Base-by-base conservation (phyloP, 805 yeast species). In the Candida glaebosa region DNA sequence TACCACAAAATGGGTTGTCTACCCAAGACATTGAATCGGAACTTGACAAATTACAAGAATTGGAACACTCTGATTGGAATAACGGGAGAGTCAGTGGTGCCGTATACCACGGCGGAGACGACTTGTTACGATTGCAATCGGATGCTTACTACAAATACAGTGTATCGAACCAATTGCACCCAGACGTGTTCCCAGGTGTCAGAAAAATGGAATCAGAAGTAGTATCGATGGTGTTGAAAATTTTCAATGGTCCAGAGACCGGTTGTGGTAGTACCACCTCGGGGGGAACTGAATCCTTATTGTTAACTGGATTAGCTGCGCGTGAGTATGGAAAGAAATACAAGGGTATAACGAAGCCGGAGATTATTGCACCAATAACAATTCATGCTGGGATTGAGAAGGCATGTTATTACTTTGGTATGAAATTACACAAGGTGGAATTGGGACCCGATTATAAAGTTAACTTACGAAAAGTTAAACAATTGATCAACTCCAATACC, bases 161-260 rank as follows among this genome's bases (percentile, higher is more conserved):
- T 4, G 89, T 90, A 18, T 88, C 97, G 2, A 91, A 93, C 64
- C 99, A 93, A 64, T 70, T 91, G 39, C 99, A 91, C 60, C 99
- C 99, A 0, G 98, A 91, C 63, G 93, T 89, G 3, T 91, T 91
- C 57, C 99, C 98, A 0, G 98, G 95, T 4, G 86, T 91, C 5
- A 79, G 99, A 33, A 89, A 91, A 61, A 90, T 91, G 96, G 99
- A 91, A 58, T 71, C 96, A 5, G 98, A 93, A 56, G 87, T 90
- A 8, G 97, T 91, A 3, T 71, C 91, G 1, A 93, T 93, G 98
- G 90, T 85, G 4, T 67, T 93, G 47, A 74, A 71, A 15, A 56
- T 90, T 53, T 91, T 84, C 68, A 75, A 90, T 60, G 96, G 91
- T 0, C 96, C 97, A 1, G 51, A 46, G 12, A 47, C 49, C 25